Percentiles rank a stretch among this genome's conserved stretches.
Conservation (phyloP, 2,329 filamentous ascomycete genomes). For the Helotiales sp. region DNA sequence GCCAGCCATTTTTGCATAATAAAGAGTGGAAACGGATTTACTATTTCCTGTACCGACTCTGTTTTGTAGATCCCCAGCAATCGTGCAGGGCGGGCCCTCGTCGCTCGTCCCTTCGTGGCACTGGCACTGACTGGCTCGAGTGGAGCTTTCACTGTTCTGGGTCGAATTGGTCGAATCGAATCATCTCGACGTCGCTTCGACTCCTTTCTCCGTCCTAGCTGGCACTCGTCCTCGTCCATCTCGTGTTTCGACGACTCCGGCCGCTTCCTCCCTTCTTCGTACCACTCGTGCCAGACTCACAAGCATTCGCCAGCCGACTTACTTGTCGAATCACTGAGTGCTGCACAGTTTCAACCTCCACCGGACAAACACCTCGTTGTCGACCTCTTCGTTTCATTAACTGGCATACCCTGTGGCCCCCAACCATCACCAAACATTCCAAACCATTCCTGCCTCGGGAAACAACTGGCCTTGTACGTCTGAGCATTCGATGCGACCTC, state of each 20-base stretch:
- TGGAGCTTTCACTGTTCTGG: not conserved
- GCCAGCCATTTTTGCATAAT: constrained; percentile 9
- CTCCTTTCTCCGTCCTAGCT: constrained; percentile 27
- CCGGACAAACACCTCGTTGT: constrained; percentile 29
- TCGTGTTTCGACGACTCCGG: constrained; percentile 26
- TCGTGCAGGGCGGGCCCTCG: constrained; percentile 31
- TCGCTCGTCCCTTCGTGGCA: constrained; percentile 18
- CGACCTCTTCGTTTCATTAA: constrained; percentile 31
- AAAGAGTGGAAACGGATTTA: constrained; percentile 28
- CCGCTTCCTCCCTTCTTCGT: constrained; percentile 19
- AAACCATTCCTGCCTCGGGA: constrained; percentile 12
- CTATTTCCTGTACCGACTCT: too few species aligned
- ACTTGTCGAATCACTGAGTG: constrained; percentile 22
- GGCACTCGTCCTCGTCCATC: constrained; percentile 24
- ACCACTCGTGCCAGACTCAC: constrained; percentile 21
- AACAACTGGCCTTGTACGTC: constrained; percentile 13
- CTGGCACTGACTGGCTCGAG: constrained; percentile 8
- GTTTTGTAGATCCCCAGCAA: constrained; percentile 36
- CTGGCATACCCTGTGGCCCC: constrained; percentile 16
- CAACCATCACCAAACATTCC: constrained; percentile 27
- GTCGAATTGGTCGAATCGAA: constrained; percentile 15
- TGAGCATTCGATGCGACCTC: constrained; percentile 14
- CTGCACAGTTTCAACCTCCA: constrained; percentile 30
- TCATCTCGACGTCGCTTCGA: constrained; percentile 21
- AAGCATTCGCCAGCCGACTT: constrained; percentile 20